Conservation (phyloP, 2,329 filamentous ascomycete species). For the Colletotrichum endophyticum region DNA sequence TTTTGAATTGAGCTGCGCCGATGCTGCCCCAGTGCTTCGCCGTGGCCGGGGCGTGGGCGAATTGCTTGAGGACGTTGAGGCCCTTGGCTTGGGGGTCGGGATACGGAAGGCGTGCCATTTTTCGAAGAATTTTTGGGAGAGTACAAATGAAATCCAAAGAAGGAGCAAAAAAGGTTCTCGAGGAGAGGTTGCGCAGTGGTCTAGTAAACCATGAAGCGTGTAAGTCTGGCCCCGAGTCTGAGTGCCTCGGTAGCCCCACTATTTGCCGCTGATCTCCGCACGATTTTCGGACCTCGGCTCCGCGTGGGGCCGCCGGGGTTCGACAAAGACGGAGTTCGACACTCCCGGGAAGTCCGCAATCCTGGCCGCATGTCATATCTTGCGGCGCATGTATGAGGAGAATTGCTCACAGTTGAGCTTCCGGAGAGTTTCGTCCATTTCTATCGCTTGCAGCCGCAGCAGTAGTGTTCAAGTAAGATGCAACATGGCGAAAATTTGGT, state of each 20-base stretch:
- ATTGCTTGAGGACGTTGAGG: background rate
- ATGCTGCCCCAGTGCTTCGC: background rate
- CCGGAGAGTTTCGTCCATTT: fast-evolving
- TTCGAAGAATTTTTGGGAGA: no score
- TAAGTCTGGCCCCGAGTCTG: background rate
- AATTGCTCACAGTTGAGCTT: fast-evolving
- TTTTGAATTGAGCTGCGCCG: background rate
- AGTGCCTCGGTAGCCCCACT: background rate
- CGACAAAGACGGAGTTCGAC: background rate
- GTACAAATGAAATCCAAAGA: background rate
- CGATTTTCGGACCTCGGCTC: background rate
- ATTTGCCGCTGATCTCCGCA: background rate
- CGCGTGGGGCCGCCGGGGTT: background rate
- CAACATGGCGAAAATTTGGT: background rate
- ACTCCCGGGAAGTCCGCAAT: background rate
- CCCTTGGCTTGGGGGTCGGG: background rate
- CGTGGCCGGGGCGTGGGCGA: background rate
- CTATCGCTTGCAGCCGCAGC: background rate
- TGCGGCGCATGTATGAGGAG: background rate
- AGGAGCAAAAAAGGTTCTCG: background rate
- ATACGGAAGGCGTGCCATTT: background rate
- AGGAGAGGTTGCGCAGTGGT: background rate
- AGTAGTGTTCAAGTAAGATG: background rate
- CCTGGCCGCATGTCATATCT: background rate
- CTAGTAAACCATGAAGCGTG: background rate